Percentiles rank a stretch among this genome's conserved stretches.
Conservation (phyloP, 2,329 filamentous ascomycete genomes). For the Allantophomopsis lycopodina region DNA sequence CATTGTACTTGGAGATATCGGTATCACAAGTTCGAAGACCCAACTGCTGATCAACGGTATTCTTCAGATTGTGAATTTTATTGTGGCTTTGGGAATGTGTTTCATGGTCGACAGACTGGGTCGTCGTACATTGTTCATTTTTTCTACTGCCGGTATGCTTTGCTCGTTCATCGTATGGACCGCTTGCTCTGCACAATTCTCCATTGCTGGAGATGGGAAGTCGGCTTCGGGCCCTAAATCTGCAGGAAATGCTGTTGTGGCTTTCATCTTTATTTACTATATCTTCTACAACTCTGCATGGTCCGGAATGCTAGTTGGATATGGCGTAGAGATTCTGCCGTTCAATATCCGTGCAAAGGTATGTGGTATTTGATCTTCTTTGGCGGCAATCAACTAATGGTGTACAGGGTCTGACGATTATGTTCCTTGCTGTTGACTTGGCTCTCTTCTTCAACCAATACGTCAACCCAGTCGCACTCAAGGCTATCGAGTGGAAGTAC, state of each 20-base stretch:
- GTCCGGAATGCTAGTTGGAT: slow-evolving; percentile 12
- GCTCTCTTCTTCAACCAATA: slow-evolving; percentile 30
- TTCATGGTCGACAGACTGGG: slow-evolving; percentile 18
- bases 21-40: slow-evolving; percentile 17
- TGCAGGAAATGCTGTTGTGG: slow-evolving; percentile 17
- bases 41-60: slow-evolving; percentile 16
- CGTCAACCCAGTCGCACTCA: slow-evolving; percentile 27
- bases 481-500: slow-evolving; percentile 24
- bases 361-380: slow-evolving; percentile 10
- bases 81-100: slow-evolving; percentile 10
- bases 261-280: slow-evolving; percentile 34
- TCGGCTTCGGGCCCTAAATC: slow-evolving; percentile 11
- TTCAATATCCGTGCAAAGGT: slow-evolving; percentile 19
- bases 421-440: slow-evolving; percentile 28
- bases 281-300: slow-evolving; percentile 24
- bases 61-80: slow-evolving; percentile 14
- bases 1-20: slow-evolving; percentile 20
- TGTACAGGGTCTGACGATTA: slow-evolving; percentile 20
- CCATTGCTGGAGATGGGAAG: slow-evolving; percentile 1
- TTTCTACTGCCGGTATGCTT: slow-evolving; percentile 12
- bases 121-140: slow-evolving; percentile 13
- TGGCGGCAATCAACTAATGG: slow-evolving; percentile 18
- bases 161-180: slow-evolving; percentile 18
- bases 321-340: slow-evolving; percentile 14
- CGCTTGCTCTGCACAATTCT: slow-evolving; percentile 10